These are phyloP conservation scores for Gypsophila paniculata DNA, from an alignment of 179 eudicot genomes.

Conservation along the genomic window DNA sequence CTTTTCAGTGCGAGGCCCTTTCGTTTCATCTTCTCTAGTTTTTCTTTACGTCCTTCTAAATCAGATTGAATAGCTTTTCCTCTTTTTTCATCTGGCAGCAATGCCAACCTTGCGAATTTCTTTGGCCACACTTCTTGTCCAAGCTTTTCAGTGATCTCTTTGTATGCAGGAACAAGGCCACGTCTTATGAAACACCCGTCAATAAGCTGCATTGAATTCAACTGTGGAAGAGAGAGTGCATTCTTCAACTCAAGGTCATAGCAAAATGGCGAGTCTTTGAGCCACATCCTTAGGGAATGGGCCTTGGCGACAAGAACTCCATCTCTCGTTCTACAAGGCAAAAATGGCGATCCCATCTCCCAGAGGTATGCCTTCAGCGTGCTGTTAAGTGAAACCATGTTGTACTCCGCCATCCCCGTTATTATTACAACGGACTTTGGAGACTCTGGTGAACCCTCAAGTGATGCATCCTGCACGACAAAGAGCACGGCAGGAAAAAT, in stretches of 20 bases:
- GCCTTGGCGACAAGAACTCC: constrained; percentile 92
- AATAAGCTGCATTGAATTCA: constrained; percentile 77
- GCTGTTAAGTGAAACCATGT: constrained; percentile 71
- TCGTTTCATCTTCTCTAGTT: constrained; percentile 50
- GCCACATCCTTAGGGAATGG: constrained; percentile 90
- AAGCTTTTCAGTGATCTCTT: constrained; percentile 64
- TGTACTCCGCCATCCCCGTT: constrained; percentile 81
- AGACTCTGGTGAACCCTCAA: constrained; percentile 91
- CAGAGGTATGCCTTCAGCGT: constrained; percentile 86
- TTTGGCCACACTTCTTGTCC: constrained; percentile 67
- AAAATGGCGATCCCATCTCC: constrained; percentile 99
- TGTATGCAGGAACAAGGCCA: constrained; percentile 90
- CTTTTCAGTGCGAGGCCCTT: constrained; percentile 28
- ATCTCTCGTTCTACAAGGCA: constrained; percentile 73
- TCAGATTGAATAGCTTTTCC: constrained; percentile 64
- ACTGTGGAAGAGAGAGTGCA: constrained; percentile 51
- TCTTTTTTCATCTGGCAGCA: constrained; percentile 72
- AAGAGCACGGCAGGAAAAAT: constrained; percentile 10
- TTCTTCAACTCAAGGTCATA: constrained; percentile 90
- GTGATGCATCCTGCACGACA: constrained; percentile 77
- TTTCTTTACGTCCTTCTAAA: constrained; percentile 67
- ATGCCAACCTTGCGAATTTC: constrained; percentile 84
- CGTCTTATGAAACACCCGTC: constrained; percentile 85
- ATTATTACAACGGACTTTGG: constrained; percentile 87
- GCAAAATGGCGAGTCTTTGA: constrained; percentile 93